These are phyloP conservation scores for Tetracladium setigerum DNA, from an alignment of 495 filamentous ascomycete genomes.

Conservation along the genomic window DNA sequence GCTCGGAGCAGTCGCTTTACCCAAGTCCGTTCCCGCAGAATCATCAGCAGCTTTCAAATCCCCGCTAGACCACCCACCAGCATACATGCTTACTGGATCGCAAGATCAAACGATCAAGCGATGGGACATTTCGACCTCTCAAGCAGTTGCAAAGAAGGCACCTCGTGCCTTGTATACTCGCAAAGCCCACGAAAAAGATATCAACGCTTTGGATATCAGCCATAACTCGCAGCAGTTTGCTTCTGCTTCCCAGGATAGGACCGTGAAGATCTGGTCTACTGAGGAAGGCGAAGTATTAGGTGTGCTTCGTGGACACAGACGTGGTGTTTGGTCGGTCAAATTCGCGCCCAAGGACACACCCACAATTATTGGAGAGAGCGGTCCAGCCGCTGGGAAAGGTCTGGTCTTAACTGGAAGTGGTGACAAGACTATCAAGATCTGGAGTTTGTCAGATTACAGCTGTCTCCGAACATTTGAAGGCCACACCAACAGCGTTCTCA, in stretches of 20 bases:
- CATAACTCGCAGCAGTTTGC: conserved; percentile 68
- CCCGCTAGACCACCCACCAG: conserved; percentile 70
- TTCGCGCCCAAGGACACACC: conserved; percentile 77
- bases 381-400: conserved; percentile 58
- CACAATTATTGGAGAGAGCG: conserved; percentile 58
- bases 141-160: conserved; percentile 30
- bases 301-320: conserved; percentile 81
- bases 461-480: conserved; percentile 93
- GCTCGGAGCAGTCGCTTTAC: conserved; percentile 83
- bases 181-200: conserved; percentile 97
- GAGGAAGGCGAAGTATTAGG: conserved; percentile 84
- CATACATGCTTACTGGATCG: conserved; percentile 82
- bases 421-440: conserved; percentile 93
- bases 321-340: conserved; percentile 90
- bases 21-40: conserved; percentile 54
- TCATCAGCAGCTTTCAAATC: conserved; percentile 55
- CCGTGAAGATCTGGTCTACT: conserved; percentile 90
- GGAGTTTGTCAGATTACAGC: conserved; percentile 87
- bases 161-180: conserved; percentile 66
- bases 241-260: conserved; percentile 91
- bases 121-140: conserved; percentile 60
- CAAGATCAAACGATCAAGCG: conserved; percentile 92
- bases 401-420: conserved; percentile 82
- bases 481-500: conserved; percentile 90
- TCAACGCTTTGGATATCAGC: conserved; percentile 85